phyloP scores from a whole-genome alignment of 805 yeast species.

The Saturnispora diversa region DNA sequence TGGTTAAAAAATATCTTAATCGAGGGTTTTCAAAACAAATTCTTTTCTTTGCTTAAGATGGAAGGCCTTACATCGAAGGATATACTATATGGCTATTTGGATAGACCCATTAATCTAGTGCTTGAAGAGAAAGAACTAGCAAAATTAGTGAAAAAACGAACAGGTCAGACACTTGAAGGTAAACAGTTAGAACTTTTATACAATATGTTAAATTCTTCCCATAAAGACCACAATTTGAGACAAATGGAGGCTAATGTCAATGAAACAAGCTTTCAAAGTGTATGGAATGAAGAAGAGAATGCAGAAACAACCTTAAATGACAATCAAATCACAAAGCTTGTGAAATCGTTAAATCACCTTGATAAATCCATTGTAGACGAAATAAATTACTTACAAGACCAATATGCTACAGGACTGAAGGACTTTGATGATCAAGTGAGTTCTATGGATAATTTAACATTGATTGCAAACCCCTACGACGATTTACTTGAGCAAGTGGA shows the following conservation, averaged over 20 bases:
- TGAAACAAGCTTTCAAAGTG: slow-evolving; percentile 6
- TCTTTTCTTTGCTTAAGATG: slow-evolving; percentile 10
- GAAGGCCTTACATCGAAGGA: slow-evolving; percentile 18
- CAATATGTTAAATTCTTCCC: slow-evolving; percentile 11
- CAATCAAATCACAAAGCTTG: slow-evolving; percentile 15
- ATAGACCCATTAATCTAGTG: slow-evolving; percentile 20
- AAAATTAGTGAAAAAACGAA: slow-evolving; percentile 14
- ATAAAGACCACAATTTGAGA: slow-evolving; percentile 2
- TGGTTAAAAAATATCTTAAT: too few species aligned
- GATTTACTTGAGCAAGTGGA: slow-evolving; percentile 3
- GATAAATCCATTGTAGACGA: slow-evolving; percentile 22
- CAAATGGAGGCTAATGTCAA: slow-evolving; percentile 2
- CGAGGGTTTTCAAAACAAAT: too few species aligned
- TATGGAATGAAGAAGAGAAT: not conserved
- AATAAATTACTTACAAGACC: slow-evolving; percentile 8
- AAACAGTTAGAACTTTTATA: slow-evolving; percentile 15
- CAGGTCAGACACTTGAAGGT: slow-evolving; percentile 1
- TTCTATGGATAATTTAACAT: not conserved
- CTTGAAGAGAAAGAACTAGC: slow-evolving; percentile 19
- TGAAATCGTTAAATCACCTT: slow-evolving; percentile 23
- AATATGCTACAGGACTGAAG: slow-evolving; percentile 16
- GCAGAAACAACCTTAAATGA: slow-evolving; percentile 13
- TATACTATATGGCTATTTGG: slow-evolving; percentile 19
- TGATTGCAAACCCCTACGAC: not conserved
- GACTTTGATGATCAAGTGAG: slow-evolving; percentile 16